Base-by-base conservation (phyloP, 352 stramenopile species). In the Aphanomyces invadans region DNA sequence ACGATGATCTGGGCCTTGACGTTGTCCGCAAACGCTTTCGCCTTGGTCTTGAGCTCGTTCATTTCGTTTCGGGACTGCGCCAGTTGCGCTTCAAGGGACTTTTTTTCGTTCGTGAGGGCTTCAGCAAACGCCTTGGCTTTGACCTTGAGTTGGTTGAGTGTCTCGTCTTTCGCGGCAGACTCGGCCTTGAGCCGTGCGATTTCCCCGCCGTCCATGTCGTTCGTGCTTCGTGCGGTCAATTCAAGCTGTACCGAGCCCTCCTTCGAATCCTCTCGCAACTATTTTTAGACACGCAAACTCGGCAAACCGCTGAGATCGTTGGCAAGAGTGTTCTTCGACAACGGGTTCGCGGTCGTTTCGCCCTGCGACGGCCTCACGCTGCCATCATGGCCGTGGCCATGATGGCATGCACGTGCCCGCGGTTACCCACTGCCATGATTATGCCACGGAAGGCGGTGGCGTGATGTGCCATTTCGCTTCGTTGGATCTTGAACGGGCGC, bases 61-160 rank as follows among this genome's bases (percentile, higher is more conserved):
- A 89, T 75, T 70, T 87, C 87, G 69, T 87, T 83, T 69, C 87
- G 88, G 66, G 89, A 77, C 2, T 51, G 68, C 7, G 74, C 73
- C 5, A 92, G 70, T 23, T 49, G 33, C 19, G 42, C 45, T 48
- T 67, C 60, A 15, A 67, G 49, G 12, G 23, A 28, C 46, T 48
- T 57, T 44, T 67, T 67, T 46, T 92, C 78, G 29, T 65, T 64
- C 32, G 81, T 81, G 77, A 92, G 83, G 42, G 86, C 88, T 65
- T 92, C 83, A 10, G 88, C 83, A 46, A 92, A 92, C 28, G 80
- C 80, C 70, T 92, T 92, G 61, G 83, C 88, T 76, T 92, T 90
- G 63, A 83, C 70, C 72, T 92, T 92, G 63, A 92, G 78, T 62
- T 86, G 76, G 64, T 87, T 88, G 9, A 92, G 77, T 33, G 80